Evolutionary conservation across 257 asterid species (phyloP).

Genomic region (Hygrophila difformis): DNA sequence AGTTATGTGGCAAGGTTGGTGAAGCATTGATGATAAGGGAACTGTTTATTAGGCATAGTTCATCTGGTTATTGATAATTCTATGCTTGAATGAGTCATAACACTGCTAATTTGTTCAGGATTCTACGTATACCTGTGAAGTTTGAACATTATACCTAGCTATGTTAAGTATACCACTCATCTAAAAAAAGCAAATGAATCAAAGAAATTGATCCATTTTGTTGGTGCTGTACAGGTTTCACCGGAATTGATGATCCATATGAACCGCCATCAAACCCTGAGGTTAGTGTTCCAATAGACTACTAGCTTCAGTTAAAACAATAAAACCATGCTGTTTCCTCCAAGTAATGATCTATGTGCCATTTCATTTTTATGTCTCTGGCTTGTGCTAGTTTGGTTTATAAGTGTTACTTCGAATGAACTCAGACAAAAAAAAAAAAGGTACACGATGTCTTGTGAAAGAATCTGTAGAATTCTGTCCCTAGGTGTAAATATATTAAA

Average conservation of each 20-base stretch:
- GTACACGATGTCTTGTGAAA: too few species aligned
- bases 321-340: neutral
- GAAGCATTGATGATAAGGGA: neutral
- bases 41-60: too few species aligned
- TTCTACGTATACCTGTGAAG: too few species aligned
- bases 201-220: constrained; percentile 5
- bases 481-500: too few species aligned
- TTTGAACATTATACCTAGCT: neutral
- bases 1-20: neutral
- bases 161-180: too few species aligned
- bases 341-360: neutral
- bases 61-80: too few species aligned
- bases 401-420: too few species aligned
- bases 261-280: constrained; percentile 82
- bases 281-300: constrained; percentile 31
- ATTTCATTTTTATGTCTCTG: neutral
- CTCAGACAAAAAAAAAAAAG: neutral
- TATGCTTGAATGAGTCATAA: too few species aligned
- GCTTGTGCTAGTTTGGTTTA: too few species aligned
- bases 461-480: too few species aligned
- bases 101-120: too few species aligned
- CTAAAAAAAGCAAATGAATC: too few species aligned
- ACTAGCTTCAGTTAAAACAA: neutral
- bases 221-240: constrained; percentile 55
- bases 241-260: constrained; percentile 96